Conservation (phyloP, 164 flowering plant genomes). For the Vitis cinerea region DNA sequence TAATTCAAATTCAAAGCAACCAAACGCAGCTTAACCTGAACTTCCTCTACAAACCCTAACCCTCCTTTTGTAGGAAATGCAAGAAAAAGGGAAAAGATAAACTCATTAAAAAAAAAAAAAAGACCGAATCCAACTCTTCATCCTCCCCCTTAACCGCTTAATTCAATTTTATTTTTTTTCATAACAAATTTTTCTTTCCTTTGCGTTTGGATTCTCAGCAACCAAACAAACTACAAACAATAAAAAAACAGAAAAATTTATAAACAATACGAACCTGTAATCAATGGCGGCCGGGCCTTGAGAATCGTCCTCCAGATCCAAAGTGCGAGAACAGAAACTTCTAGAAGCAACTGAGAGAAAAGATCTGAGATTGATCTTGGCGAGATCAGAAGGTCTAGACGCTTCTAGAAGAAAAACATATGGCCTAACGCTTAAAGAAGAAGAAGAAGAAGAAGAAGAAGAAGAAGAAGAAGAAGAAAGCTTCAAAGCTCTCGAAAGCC, state of each 20-base stretch:
- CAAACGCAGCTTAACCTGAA: too few relatives aligned
- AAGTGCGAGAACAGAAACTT: slow-evolving; percentile 25
- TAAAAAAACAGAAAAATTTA: neutral
- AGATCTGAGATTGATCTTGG: neutral
- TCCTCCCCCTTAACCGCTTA: too few relatives aligned
- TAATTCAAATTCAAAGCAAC: too few relatives aligned
- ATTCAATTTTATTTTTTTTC: too few relatives aligned
- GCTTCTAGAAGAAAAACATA: slow-evolving; percentile 12
- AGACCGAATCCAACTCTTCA: too few relatives aligned
- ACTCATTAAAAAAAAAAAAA: too few relatives aligned
- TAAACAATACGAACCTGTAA: slow-evolving; percentile 23
- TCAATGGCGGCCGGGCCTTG: slow-evolving; percentile 43
- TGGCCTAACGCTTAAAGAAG: neutral
- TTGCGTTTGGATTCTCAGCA: too few relatives aligned
- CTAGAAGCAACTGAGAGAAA: slow-evolving; percentile 9
- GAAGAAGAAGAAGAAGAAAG: slow-evolving; percentile 4
- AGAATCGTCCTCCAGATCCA: slow-evolving; percentile 10
- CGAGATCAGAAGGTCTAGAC: neutral
- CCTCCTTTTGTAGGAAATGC: neutral
- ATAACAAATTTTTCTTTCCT: neutral
- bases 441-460: slow-evolving; percentile 5
- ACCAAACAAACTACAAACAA: neutral
- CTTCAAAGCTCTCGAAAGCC: slow-evolving; percentile 13
- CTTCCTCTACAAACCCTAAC: too few relatives aligned
- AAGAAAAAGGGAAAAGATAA: too few relatives aligned